Percentiles rank a stretch among this genome's conserved stretches.
Conservation (phyloP, 1,139 yeast species). For the Pichia sp. region DNA sequence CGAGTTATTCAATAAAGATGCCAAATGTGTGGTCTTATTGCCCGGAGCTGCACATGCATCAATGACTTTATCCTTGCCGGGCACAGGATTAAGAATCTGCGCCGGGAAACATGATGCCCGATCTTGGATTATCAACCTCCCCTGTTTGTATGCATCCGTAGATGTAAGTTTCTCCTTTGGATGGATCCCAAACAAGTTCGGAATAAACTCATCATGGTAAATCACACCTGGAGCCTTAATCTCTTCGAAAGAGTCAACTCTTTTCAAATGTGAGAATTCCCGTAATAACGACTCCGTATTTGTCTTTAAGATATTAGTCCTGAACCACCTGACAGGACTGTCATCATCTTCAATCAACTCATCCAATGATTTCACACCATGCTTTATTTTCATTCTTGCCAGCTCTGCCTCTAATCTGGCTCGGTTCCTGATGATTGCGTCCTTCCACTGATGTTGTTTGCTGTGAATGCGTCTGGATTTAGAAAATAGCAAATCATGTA, state of each 20-base stretch:
- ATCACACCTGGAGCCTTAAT: constrained; percentile 49
- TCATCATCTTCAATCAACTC: constrained; percentile 54
- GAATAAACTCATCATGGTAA: constrained; percentile 67
- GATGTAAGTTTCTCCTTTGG: constrained; percentile 66
- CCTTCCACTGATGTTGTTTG: constrained; percentile 85
- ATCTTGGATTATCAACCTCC: constrained; percentile 86
- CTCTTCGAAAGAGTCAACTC: constrained; percentile 46
- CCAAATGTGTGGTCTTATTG: constrained; percentile 90
- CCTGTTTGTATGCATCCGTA: constrained; percentile 63
- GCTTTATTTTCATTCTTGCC: constrained; percentile 68
- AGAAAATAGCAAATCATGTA: constrained; percentile 77
- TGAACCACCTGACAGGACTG: constrained; percentile 86
- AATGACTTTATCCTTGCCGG: constrained; percentile 55
- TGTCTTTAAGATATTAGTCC: constrained; percentile 61
- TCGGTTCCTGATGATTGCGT: constrained; percentile 70
- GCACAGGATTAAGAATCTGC: constrained; percentile 59
- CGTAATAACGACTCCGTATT: constrained; percentile 41
- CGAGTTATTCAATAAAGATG: constrained; percentile 48
- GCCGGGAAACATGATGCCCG: constrained; percentile 97
- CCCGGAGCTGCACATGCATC: constrained; percentile 99
- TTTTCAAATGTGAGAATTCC: constrained; percentile 45
- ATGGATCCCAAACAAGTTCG: constrained; percentile 75
- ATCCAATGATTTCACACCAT: constrained; percentile 48
- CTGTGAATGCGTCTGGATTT: constrained; percentile 79
- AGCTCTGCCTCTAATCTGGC: constrained; percentile 80